A percentile compares a stretch with the other conserved stretches of the same genome.
These are phyloP conservation scores for Beverwykella pulmonaria DNA, from an alignment of 495 filamentous ascomycete species.

Conservation along the genomic window DNA sequence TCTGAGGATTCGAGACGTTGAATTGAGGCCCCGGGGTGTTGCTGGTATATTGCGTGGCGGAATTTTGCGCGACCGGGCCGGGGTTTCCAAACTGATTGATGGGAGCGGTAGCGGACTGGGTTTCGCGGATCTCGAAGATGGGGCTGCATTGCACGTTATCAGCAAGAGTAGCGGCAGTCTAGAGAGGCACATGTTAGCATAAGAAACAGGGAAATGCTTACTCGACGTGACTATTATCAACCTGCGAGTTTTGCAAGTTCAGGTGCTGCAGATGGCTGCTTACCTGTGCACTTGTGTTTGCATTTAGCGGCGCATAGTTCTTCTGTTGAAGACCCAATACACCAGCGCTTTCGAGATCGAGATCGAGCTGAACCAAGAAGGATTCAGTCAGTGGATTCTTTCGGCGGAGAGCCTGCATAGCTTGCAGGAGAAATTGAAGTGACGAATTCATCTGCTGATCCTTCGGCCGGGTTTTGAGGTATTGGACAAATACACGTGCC, in stretches of 20 bases:
- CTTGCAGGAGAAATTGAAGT: slow-evolving; percentile 82
- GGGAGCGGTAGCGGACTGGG: slow-evolving; percentile 24
- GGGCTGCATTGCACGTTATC: slow-evolving; percentile 35
- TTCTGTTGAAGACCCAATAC: slow-evolving; percentile 32
- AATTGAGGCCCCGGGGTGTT: slow-evolving; percentile 30
- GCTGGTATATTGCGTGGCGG: slow-evolving; percentile 9
- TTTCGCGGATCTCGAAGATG: slow-evolving; percentile 38
- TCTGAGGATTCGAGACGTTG: slow-evolving; percentile 12
- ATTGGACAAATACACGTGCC: slow-evolving; percentile 93
- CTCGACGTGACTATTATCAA: slow-evolving; percentile 1
- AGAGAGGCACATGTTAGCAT: slow-evolving; percentile 21
- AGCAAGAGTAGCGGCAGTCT: slow-evolving; percentile 22
- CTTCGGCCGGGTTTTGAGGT: slow-evolving; percentile 82
- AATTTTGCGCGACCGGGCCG: background rate
- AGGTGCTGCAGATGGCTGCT: slow-evolving; percentile 3
- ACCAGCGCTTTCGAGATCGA: slow-evolving; percentile 74
- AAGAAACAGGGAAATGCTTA: slow-evolving; percentile 4
- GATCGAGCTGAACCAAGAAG: slow-evolving; percentile 90
- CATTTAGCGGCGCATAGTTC: slow-evolving; percentile 4
- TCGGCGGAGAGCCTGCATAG: slow-evolving; percentile 83
- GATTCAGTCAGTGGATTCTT: slow-evolving; percentile 93
- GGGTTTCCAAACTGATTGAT: slow-evolving; percentile 26
- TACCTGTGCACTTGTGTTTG: slow-evolving; percentile 15
- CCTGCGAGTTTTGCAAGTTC: background rate
- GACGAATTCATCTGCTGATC: slow-evolving; percentile 82